Evolutionary conservation across 129 eudicot species (phyloP), one percentile per base, ranked within the genome.

Genomic region (Flaveria brownii): DNA sequence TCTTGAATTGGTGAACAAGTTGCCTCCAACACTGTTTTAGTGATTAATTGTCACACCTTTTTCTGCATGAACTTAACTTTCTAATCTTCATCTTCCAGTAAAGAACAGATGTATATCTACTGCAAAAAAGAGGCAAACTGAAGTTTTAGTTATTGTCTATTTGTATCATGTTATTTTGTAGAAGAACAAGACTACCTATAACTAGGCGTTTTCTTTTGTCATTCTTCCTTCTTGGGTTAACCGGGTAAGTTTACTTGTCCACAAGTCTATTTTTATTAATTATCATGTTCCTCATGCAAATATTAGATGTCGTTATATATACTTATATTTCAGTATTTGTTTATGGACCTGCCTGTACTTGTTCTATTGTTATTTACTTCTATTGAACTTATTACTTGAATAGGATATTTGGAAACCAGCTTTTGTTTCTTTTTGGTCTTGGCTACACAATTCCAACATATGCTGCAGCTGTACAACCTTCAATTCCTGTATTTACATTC

Each of bases 391-490:
- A 0, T 76, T 56, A 22, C 22, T 76, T 76, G 5, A 79, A 43
- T 76, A 94, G 98, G 89, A 87, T 94, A 56, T 94, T 94, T 54
- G 92, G 96, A 56, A 91, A 91, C 82, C 96, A 91, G 77, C 97
- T 94, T 76, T 84, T 94, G 90, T 94, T 94, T 86, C 96, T 94
- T 55, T 45, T 87, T 76, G 98, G 97, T 61, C 96, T 94, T 67
- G 91, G 97, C 81, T 94, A 91, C 88, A 94, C 98, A 23, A 90
- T 83, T 87, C 98, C 98, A 78, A 87, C 93, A 49, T 93, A 93
- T 73, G 98, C 97, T 61, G 92, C 98, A 26, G 98, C 97, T 71
- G 82, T 93, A 67, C 98, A 93, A 55, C 96, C 98, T 85, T 81
- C 98, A 4, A 88, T 93, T 76, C 98, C 98, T 66, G 98, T 90